Base-by-base conservation (phyloP, 192 early-diverging fungal species). In the Rhizophagus sp. region DNA sequence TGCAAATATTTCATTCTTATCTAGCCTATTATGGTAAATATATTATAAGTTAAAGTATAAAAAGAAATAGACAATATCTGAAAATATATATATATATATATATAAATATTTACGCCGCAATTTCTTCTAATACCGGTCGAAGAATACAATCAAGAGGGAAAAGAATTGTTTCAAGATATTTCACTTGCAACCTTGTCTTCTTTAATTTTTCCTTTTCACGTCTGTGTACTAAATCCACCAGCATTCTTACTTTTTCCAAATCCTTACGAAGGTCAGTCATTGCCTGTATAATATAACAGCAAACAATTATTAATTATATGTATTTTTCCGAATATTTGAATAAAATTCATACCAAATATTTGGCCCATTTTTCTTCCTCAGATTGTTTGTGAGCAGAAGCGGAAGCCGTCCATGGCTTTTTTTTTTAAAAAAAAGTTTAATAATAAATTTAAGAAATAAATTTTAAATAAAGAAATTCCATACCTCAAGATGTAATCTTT, bases 401-500 rank as follows among this genome's bases (percentile, higher is more conserved):
- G 41, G 94, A 95, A 1, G 96, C 95, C 1, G 96, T 97, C 97
- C 96, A 97, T 15, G 96, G 96, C 90, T 93, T 78, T n/a, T 50
- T n/a, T 50, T 74, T 9, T 12, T 25, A 13, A 69, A 65, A 10
- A 41, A 50, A 39, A 81, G 24, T 39, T 36, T 62, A 61, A 68
- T 2, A 15, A 33, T n/a, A 44, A 49, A 30, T 30, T 61, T 39
- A 8, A 25, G 52, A 36, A 2, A n/a, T 39, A 49, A 41, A 13
- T 49, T 1, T 3, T 13, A 50, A 44, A 73, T 41, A 57, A 10
- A 19, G 6, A 22, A n/a, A 61, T 61, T 19, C 25, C 74, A 34
- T 84, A 93, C 93, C 86, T 99, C 97, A 81, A 99, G 85, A 82
- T 98, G 96, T 36, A 99, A 87, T 66, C 98, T 89, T 83, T 99